Conservation (phyloP, 768 basidiomycete genomes). For the Guyanaporus albipodus region DNA sequence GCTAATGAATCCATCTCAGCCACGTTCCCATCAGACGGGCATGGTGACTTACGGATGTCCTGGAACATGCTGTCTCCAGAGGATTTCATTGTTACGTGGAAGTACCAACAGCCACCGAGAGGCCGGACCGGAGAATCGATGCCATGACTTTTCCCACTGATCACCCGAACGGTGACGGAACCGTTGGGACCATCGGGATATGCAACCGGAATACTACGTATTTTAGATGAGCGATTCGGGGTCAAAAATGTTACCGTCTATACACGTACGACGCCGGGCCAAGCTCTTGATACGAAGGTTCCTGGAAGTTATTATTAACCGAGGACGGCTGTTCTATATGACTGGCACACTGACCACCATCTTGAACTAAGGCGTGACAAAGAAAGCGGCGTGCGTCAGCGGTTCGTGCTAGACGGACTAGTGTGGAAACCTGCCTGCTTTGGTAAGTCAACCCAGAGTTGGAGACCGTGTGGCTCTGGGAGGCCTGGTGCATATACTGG, state of each 20-base stretch:
- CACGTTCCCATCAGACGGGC: not conserved
- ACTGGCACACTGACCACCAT: constrained; percentile 51
- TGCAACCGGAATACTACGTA: constrained; percentile 69
- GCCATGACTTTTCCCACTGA: constrained; percentile 86
- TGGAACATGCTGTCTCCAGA: constrained; percentile 68
- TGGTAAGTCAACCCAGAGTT: constrained; percentile 84
- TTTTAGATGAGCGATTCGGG: constrained; percentile 1
- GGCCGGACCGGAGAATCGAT: constrained; percentile 85
- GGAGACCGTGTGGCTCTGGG: constrained; percentile 78
- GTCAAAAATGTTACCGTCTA: constrained; percentile 1
- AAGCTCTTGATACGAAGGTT: constrained; percentile 84
- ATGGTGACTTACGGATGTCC: constrained; percentile 60
- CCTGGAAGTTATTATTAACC: constrained; percentile 31
- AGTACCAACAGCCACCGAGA: constrained; percentile 92
- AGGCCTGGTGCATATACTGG: constrained; percentile 66
- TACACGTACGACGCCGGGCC: constrained; percentile 51
- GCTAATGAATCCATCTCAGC: constrained; percentile 38
- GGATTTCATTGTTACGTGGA: constrained; percentile 69
- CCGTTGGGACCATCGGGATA: constrained; percentile 70
- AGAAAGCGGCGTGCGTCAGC: constrained; percentile 18
- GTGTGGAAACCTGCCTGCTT: constrained; percentile 47
- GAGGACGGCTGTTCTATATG: not conserved
- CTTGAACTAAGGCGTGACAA: constrained; percentile 59
- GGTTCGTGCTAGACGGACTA: constrained; percentile 4
- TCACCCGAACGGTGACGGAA: constrained; percentile 70